Percentiles rank a stretch among this genome's conserved stretches.
Conservation (phyloP, 371 early-diverging fungal species). For the Dichotomocladium elegans region DNA sequence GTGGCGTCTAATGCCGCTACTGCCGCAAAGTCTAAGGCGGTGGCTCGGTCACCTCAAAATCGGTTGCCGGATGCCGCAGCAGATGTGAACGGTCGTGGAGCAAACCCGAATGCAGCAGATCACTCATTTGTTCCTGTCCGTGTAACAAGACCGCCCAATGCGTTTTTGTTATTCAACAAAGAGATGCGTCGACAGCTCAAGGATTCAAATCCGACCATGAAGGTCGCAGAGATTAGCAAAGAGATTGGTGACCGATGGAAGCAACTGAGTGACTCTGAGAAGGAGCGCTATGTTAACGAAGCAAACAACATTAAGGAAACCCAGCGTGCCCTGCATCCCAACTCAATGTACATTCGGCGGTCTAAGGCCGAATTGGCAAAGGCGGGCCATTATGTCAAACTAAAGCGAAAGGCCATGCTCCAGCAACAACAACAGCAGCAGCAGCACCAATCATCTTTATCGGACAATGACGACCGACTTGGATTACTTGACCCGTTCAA, state of each 20-base stretch:
- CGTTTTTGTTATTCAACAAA: conserved; percentile 62
- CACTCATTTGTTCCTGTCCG: conserved; percentile 25
- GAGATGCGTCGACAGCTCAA: conserved; percentile 61
- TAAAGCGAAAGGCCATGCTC: conserved; percentile 10
- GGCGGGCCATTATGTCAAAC: conserved; percentile 40
- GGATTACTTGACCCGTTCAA: not conserved
- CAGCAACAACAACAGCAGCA: conserved; percentile 7
- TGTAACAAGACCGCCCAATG: conserved; percentile 66
- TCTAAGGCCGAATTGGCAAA: conserved; percentile 60
- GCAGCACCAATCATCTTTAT: not conserved
- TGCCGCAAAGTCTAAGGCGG: not conserved
- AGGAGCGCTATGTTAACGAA: conserved; percentile 30
- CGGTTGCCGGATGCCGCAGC: too few species aligned
- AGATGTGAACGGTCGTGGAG: too few species aligned
- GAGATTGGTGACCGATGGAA: conserved; percentile 61
- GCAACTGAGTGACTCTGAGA: conserved; percentile 36
- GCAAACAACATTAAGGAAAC: conserved; percentile 39
- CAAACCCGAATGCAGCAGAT: not conserved
- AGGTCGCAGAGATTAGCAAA: conserved; percentile 63
- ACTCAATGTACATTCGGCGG: conserved; percentile 66
- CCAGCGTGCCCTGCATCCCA: conserved; percentile 48
- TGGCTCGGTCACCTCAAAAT: not conserved
- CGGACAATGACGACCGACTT: not conserved
- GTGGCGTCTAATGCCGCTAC: not conserved
- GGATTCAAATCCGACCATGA: conserved; percentile 61